These are phyloP conservation scores for Ceratobasidium sp. DNA, from an alignment of 1,284 basidiomycete species.

Conservation along the genomic window DNA sequence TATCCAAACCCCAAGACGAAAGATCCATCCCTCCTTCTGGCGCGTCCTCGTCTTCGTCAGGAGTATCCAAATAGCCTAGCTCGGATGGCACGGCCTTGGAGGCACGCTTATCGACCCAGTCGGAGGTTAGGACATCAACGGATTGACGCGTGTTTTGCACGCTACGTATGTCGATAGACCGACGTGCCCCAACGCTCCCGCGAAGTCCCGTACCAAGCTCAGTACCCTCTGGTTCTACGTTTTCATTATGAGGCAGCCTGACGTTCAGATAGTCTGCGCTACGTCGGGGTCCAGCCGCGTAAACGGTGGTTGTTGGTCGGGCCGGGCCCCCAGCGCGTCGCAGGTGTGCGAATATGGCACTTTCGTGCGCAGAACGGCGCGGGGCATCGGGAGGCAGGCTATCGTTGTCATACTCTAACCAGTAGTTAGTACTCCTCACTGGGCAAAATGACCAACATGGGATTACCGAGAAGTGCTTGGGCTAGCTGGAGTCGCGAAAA, in stretches of 20 bases:
- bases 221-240: conserved; percentile 57
- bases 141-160: conserved; percentile 30
- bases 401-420: conserved; percentile 82
- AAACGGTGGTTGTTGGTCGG: conserved; percentile 23
- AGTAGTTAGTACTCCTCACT: conserved; percentile 15
- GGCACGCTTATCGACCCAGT: conserved; percentile 30
- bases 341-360: conserved; percentile 67
- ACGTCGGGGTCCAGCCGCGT: conserved; percentile 9
- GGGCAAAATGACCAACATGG: not conserved
- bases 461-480: conserved; percentile 74
- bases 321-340: conserved; percentile 36
- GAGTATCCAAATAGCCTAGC: conserved; percentile 26
- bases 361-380: conserved; percentile 72
- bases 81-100: conserved; percentile 21
- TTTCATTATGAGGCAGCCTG: conserved; percentile 65
- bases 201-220: conserved; percentile 74
- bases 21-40: conserved; percentile 68
- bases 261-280: conserved; percentile 67
- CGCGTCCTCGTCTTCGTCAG: conserved; percentile 52
- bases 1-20: conserved; percentile 80
- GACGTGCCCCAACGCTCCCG: conserved; percentile 59
- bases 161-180: conserved; percentile 40
- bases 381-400: conserved; percentile 64
- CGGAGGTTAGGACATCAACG: conserved; percentile 24
- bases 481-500: conserved; percentile 82